Evolutionary conservation across 23 red algal species (phyloP).

Genomic region (Chondrus crispus): DNA sequence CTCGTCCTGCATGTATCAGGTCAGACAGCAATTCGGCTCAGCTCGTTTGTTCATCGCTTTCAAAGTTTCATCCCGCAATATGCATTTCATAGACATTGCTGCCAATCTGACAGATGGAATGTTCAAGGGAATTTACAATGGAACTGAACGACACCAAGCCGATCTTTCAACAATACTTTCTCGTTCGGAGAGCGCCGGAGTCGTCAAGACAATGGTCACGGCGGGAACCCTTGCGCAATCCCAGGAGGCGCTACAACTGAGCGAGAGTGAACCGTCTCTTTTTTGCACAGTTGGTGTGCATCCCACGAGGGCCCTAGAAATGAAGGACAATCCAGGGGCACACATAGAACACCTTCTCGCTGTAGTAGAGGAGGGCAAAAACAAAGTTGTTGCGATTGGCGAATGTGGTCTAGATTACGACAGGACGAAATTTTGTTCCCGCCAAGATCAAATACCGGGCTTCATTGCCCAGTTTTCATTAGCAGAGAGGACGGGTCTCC

Average conservation of each 20-base stretch:
- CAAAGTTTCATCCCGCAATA: not conserved
- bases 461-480: constrained; percentile 82
- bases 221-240: constrained; percentile 81
- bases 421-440: constrained; percentile 75
- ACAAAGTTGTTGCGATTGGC: constrained; percentile 88
- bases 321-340: not conserved
- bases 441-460: constrained; percentile 51
- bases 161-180: constrained; percentile 75
- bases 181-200: constrained; percentile 57
- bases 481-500: constrained; percentile 68
- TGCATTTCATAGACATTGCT: constrained; percentile 89
- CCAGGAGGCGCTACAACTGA: constrained; percentile 62
- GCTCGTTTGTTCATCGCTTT: constrained; percentile 10
- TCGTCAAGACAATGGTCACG: constrained; percentile 70
- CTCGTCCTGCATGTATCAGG: no score
- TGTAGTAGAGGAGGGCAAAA: constrained; percentile 18
- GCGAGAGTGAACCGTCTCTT: constrained; percentile 22
- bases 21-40: no score
- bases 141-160: constrained; percentile 53
- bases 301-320: constrained; percentile 78
- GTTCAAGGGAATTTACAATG: constrained; percentile 94
- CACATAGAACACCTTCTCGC: constrained; percentile 49
- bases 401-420: constrained; percentile 98
- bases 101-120: constrained; percentile 89
- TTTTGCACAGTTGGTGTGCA: constrained; percentile 95